Evolutionary conservation across 2,329 filamentous ascomycete genomes (phyloP).

Genomic region (Xylaria polymorpha): DNA sequence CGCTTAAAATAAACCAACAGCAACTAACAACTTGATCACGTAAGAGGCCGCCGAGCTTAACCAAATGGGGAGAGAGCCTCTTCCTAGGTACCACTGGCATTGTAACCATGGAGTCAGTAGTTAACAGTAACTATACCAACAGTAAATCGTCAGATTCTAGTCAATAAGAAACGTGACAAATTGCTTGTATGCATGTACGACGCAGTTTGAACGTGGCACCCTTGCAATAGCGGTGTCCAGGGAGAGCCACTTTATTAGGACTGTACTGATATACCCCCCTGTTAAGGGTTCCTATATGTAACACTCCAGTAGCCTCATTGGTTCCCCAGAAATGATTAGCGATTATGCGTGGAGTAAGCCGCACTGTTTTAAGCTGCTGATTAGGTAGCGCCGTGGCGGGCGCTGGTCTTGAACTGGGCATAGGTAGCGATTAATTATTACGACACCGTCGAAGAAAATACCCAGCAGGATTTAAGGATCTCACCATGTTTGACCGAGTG

Average conservation of each 20-base stretch:
- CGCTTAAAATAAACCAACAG: neutral
- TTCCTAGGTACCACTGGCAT: neutral
- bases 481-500: neutral
- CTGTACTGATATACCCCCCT: too few species aligned
- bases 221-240: neutral
- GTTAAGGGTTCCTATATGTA: too few species aligned
- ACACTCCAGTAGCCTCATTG: neutral
- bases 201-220: slow-evolving; percentile 11
- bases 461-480: neutral
- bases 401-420: neutral
- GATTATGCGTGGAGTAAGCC: neutral
- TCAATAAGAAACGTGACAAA: neutral
- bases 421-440: neutral
- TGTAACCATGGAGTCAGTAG: neutral
- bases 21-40: neutral
- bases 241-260: too few species aligned
- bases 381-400: neutral
- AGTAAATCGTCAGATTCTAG: neutral
- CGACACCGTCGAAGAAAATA: too few species aligned
- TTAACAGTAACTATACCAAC: neutral
- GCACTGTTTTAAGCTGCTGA: neutral
- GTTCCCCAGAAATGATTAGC: neutral
- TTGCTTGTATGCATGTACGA: neutral
- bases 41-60: neutral
- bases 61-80: neutral